Conservation (phyloP, 768 basidiomycete genomes). For the Gelatoporia subvermispora region DNA sequence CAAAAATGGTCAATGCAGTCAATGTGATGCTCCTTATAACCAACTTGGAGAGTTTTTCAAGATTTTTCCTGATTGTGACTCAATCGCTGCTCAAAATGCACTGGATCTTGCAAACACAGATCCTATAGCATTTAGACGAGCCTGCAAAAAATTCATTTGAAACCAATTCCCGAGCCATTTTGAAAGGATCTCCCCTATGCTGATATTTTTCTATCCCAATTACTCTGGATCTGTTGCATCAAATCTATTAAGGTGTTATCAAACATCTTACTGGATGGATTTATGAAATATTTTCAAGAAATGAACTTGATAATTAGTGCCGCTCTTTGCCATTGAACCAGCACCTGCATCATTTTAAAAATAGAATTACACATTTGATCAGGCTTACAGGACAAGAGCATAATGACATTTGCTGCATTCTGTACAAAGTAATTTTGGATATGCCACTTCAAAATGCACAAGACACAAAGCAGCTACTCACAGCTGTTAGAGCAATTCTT, state of each 20-base stretch:
- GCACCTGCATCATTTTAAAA: no score
- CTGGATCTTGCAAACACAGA: not conserved
- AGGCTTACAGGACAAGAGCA: constrained; percentile 23
- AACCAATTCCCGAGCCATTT: constrained; percentile 18
- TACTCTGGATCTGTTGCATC: constrained; percentile 26
- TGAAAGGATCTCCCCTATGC: constrained; percentile 21
- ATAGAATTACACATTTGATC: no score
- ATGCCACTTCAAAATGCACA: constrained; percentile 14
- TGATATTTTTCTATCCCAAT: constrained; percentile 21
- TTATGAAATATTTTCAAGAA: no score
- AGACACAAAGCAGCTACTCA: constrained; percentile 7
- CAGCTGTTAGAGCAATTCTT: constrained; percentile 14
- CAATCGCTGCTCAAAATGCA: constrained; percentile 5
- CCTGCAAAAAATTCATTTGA: constrained; percentile 13
- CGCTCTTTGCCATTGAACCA: no score
- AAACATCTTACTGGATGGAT: no score
- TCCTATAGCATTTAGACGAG: constrained; percentile 5
- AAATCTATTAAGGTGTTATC: constrained; percentile 25
- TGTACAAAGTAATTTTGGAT: constrained; percentile 17
- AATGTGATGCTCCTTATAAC: constrained; percentile 6
- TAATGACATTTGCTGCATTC: constrained; percentile 14
- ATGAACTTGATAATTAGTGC: no score
- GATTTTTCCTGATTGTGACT: not conserved
- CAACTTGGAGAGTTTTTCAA: constrained; percentile 8
- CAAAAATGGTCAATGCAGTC: constrained; percentile 17